These are phyloP conservation scores for Pugionium dolabratum DNA, from an alignment of 345 rosid species.

Conservation along the genomic window DNA sequence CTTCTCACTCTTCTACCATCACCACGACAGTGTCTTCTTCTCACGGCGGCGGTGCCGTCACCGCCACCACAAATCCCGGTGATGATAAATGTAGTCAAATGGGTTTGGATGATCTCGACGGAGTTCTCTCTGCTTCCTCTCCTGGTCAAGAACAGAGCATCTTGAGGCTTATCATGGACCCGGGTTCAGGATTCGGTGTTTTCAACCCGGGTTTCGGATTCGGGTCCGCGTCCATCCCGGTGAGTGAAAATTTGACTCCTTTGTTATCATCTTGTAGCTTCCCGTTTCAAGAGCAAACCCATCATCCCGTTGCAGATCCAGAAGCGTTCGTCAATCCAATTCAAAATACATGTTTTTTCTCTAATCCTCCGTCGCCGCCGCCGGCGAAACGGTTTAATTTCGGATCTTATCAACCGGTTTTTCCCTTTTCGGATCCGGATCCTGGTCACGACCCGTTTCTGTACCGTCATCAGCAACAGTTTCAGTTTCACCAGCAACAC, in stretches of 20 bases:
- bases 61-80: conserved; percentile 33
- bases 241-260: conserved; percentile 32
- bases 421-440: conserved; percentile 45
- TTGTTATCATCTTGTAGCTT: conserved; percentile 38
- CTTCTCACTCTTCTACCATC: conserved; percentile 46
- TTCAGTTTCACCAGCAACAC: conserved; percentile 45
- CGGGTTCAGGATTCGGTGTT: conserved; percentile 59
- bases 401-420: conserved; percentile 39
- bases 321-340: conserved; percentile 44
- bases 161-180: conserved; percentile 66
- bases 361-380: conserved; percentile 50
- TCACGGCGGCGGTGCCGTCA: conserved; percentile 48
- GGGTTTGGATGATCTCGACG: conserved; percentile 64
- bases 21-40: conserved; percentile 72
- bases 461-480: background rate
- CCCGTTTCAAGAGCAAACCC: conserved; percentile 37
- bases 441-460: conserved; percentile 51
- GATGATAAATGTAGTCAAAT: conserved; percentile 57
- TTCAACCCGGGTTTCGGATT: conserved; percentile 65
- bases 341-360: conserved; percentile 39
- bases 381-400: conserved; percentile 51
- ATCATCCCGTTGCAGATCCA: conserved; percentile 45
- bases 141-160: conserved; percentile 69
- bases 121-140: conserved; percentile 55
- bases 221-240: conserved; percentile 40